phyloP scores from a whole-genome alignment of 441 rosid genomes.

The Populus hybrid region DNA sequence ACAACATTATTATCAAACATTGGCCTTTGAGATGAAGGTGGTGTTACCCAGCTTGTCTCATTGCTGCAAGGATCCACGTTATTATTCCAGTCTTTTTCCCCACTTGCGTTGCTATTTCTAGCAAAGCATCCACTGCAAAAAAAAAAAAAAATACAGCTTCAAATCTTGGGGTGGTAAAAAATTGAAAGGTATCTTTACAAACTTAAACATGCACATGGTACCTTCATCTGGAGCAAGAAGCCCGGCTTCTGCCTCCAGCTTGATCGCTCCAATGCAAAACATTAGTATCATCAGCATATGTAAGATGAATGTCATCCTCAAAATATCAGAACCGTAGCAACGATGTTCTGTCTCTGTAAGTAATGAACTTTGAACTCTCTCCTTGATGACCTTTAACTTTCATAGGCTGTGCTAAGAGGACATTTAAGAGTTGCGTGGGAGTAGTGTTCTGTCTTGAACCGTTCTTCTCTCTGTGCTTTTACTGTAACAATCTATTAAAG shows the following conservation, averaged over 20 bases:
- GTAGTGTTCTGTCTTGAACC: no score
- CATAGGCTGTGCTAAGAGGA: no score
- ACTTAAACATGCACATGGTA: not conserved
- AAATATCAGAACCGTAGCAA: no score
- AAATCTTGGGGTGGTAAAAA: not conserved
- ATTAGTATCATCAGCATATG: not conserved
- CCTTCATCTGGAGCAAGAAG: not conserved
- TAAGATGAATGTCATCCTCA: not conserved
- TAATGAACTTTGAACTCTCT: no score
- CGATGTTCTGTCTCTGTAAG: no score
- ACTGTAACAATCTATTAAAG: no score
- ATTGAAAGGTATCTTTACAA: not conserved
- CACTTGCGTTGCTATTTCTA: conserved; percentile 21
- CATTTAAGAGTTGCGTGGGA: no score
- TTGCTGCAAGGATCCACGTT: conserved; percentile 21
- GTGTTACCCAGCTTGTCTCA: conserved; percentile 21
- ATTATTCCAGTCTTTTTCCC: conserved; percentile 30
- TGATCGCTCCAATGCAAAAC: not conserved
- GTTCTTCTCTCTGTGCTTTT: no score
- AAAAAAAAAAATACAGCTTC: not conserved
- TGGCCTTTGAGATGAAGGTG: not conserved
- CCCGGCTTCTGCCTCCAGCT: not conserved
- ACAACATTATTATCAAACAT: conserved; percentile 15
- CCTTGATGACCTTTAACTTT: no score
- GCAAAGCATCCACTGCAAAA: conserved; percentile 25